These are phyloP conservation scores for Psilocybe azurescens DNA, from an alignment of 768 basidiomycete genomes.

Conservation along the genomic window DNA sequence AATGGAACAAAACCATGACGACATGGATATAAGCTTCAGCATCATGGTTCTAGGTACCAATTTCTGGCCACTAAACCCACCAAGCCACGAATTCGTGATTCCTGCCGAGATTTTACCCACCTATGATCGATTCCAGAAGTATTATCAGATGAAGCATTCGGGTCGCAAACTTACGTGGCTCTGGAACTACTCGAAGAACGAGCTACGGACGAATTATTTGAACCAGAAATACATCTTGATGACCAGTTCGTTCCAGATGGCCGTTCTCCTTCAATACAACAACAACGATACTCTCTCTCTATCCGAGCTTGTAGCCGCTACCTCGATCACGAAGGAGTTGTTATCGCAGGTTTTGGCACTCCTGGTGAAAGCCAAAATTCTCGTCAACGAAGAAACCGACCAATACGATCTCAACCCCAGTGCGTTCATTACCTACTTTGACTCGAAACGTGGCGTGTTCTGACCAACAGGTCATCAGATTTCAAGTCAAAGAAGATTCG, in stretches of 20 bases:
- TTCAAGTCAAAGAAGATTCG: constrained; percentile 96
- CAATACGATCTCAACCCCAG: constrained; percentile 91
- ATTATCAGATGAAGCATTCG: constrained; percentile 93
- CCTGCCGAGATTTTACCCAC: constrained; percentile 87
- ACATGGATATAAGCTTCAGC: constrained; percentile 88
- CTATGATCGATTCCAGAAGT: constrained; percentile 90
- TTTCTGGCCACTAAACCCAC: constrained; percentile 92
- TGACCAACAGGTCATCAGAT: constrained; percentile 41
- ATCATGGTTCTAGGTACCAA: constrained; percentile 95
- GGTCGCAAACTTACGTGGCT: constrained; percentile 97
- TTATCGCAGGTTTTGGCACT: constrained; percentile 71
- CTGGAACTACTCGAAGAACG: constrained; percentile 98
- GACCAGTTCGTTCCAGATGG: constrained; percentile 95
- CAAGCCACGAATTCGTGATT: constrained; percentile 85
- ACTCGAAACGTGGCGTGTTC: not conserved
- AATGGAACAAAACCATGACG: constrained; percentile 85
- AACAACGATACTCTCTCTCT: constrained; percentile 84
- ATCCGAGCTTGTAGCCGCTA: constrained; percentile 79
- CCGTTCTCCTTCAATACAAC: constrained; percentile 95
- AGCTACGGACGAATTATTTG: constrained; percentile 90
- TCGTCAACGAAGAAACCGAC: constrained; percentile 86
- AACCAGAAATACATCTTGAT: constrained; percentile 96
- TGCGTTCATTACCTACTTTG: constrained; percentile 26
- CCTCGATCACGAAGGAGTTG: constrained; percentile 80
- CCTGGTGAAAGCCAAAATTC: constrained; percentile 85